Evolutionary conservation across 176 grass and related monocot species (phyloP), one percentile per base, ranked within the genome.

Genomic region (Phyllostachys edulis): DNA sequence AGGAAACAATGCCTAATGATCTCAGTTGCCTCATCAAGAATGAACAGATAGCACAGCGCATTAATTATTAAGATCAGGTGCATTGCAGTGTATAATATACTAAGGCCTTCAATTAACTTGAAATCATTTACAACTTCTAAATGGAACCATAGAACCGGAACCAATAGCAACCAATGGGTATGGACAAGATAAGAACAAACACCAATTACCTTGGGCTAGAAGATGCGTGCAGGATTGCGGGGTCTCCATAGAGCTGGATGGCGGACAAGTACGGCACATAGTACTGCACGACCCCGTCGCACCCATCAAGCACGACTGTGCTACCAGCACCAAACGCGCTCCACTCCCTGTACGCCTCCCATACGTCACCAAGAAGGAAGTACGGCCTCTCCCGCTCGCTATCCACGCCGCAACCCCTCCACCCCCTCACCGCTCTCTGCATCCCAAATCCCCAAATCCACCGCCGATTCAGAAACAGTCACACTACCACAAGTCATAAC

Each of bases 261-360:
- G 75, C 89, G 9, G 89, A 91, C 70, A 91, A 77, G 81, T 80
- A 91, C 26, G 89, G 89, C 44, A 91, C 85, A 45, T 91, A 91
- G 67, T 91, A 91, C 44, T 87, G 89, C 70, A 91, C 70, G 60
- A 87, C 54, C 18, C 69, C 69, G 50, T 91, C 85, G 44, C 85
- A 70, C 1, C 81, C 85, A 46, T 91, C 77, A 41, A 91, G 84
- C 47, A 91, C 12, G 54, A 87, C 57, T 18, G 85, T 80, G 54
- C 87, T 67, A 34, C 89, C 85, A 6, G 70, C 85, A 63, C 89
- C 89, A 80, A 85, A 91, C 1, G 80, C 89, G 45, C 89, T 91
- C 81, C 81, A 91, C 61, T 91, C 89, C 85, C 68, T 87, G 47
- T 84, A 91, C 17, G 85, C 77, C 41, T 87, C 85, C 89, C 89